Percentiles rank a stretch among this genome's conserved stretches.
Conservation (phyloP, 2,329 filamentous ascomycete genomes). For the Nemania sp. region DNA sequence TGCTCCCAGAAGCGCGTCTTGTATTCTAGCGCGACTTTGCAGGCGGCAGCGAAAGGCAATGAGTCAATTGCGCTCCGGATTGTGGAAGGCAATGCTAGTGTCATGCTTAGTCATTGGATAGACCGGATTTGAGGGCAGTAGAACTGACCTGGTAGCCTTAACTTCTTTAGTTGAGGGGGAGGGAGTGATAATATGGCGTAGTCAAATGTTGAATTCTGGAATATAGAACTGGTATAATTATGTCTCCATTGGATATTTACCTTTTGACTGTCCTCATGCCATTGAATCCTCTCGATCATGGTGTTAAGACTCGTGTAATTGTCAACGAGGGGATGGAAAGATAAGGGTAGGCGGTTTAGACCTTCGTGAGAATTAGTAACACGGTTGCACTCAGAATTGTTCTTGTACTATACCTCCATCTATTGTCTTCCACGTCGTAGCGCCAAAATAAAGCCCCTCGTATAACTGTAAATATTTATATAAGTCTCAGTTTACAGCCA, state of each 20-base stretch:
- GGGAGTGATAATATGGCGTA: not conserved
- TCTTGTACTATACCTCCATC: not conserved
- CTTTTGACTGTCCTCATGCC: not conserved
- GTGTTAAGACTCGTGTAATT: conserved; percentile 3
- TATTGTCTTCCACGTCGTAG: conserved; percentile 13
- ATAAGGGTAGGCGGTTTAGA: conserved; percentile 6
- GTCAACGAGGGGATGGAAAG: conserved; percentile 9
- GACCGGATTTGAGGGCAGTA: not conserved
- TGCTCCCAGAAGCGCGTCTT: conserved; percentile 12
- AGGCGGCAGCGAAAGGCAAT: not conserved
- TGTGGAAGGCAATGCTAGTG: not conserved
- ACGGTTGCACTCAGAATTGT: not conserved
- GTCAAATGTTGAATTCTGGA: conserved; percentile 3
- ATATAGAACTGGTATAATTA: not conserved
- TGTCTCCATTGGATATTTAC: not conserved
- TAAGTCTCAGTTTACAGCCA: not conserved
- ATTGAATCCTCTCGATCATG: conserved; percentile 14
- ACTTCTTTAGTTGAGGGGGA: conserved; percentile 8
- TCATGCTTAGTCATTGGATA: not conserved
- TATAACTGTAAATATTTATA: conserved; percentile 4
- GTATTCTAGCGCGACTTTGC: conserved; percentile 4
- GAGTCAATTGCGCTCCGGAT: conserved; percentile 11
- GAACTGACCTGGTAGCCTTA: conserved; percentile 5
- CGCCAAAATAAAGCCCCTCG: conserved; percentile 8
- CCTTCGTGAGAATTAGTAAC: not conserved